Conservation (phyloP, 768 basidiomycete genomes). For the Rhizopogon vulgaris region DNA sequence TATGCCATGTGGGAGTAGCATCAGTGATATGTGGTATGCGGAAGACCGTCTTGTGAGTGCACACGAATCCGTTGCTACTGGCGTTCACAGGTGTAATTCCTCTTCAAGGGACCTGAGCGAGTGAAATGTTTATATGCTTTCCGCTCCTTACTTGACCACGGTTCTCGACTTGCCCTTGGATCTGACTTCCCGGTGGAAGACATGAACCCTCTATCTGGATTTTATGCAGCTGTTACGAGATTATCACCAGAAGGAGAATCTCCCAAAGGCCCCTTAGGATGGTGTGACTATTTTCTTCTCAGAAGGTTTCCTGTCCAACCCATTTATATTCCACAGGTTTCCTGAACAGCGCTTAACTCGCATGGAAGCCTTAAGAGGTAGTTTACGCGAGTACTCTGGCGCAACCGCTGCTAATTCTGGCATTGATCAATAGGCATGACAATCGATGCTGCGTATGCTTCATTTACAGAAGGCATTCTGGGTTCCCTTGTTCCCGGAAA, state of each 20-base stretch:
- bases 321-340: conserved; percentile 47
- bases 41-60: conserved; percentile 66
- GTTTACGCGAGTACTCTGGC: not conserved
- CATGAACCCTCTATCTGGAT: conserved; percentile 77
- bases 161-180: conserved; percentile 69
- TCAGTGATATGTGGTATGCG: conserved; percentile 88
- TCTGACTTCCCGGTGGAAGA: conserved; percentile 90
- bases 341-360: conserved; percentile 74
- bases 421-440: conserved; percentile 61
- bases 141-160: conserved; percentile 59
- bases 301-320: not conserved
- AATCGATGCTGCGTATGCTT: conserved; percentile 80
- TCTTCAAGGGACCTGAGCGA: conserved; percentile 65
- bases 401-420: not conserved
- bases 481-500: conserved; percentile 81
- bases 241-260: conserved; percentile 63
- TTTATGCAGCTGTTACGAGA: conserved; percentile 85
- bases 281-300: conserved; percentile 39
- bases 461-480: conserved; percentile 64
- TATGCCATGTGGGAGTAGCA: conserved; percentile 32
- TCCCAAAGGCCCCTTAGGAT: conserved; percentile 79
- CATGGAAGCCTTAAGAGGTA: conserved; percentile 70
- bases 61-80: not conserved
- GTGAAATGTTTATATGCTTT: conserved; percentile 87
- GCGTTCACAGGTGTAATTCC: not conserved